A percentile compares a stretch with the other conserved stretches of the same genome.
These are phyloP conservation scores for Leccinum subrobustum DNA, from an alignment of 1,284 basidiomycete genomes.

Conservation along the genomic window DNA sequence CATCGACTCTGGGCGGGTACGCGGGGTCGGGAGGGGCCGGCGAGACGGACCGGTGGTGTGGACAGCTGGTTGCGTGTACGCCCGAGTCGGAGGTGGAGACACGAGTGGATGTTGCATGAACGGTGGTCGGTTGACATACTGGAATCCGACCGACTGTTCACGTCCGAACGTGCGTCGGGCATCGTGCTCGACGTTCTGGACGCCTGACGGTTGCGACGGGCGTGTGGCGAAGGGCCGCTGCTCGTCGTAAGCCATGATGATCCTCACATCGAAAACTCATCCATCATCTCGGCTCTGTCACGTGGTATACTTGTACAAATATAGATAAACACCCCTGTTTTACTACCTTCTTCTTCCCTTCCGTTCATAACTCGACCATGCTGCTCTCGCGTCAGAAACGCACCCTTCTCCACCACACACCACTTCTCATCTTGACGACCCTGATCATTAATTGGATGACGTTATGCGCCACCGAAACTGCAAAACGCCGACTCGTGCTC, in stretches of 20 bases:
- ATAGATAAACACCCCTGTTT: constrained; percentile 25
- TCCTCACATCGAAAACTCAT: constrained; percentile 12
- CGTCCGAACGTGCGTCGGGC: constrained; percentile 3
- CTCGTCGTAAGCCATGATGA: constrained; percentile 25
- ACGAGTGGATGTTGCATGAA: constrained; percentile 1
- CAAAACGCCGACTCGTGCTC: constrained; percentile 12
- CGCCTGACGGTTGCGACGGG: constrained; percentile 6
- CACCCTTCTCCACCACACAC: constrained; percentile 4
- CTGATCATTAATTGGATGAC: constrained; percentile 83
- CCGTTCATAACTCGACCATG: background rate
- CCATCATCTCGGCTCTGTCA: constrained; percentile 6
- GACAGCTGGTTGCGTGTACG: constrained; percentile 6
- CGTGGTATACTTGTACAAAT: constrained; percentile 20
- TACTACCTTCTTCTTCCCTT: background rate
- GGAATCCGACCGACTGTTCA: constrained; percentile 22
- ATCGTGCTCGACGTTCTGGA: constrained; percentile 13
- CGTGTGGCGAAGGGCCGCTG: constrained; percentile 12
- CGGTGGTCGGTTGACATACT: constrained; percentile 14
- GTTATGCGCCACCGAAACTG: constrained; percentile 84
- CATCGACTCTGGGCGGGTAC: constrained; percentile 33
- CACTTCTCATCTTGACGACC: constrained; percentile 65
- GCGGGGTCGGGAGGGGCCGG: constrained; percentile 31
- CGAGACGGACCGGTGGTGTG: constrained; percentile 23
- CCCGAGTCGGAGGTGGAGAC: constrained; percentile 6
- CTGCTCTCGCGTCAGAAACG: constrained; percentile 35